These are phyloP conservation scores for Corynespora cassiicola DNA, from an alignment of 2,329 filamentous ascomycete species.

Conservation along the genomic window DNA sequence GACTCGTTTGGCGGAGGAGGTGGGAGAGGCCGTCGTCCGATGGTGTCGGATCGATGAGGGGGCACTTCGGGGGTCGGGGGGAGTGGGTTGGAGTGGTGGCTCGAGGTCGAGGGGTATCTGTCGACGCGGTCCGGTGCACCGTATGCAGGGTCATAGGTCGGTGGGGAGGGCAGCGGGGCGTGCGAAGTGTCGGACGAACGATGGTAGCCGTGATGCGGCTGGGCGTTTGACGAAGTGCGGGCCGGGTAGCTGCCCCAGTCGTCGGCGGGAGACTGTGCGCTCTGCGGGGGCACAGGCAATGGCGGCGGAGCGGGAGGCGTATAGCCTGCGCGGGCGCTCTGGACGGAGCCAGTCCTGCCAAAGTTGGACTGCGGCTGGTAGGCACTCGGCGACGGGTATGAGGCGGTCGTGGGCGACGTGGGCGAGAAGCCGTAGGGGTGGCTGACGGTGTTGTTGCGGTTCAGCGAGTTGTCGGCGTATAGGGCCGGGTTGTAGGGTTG, in stretches of 20 bases:
- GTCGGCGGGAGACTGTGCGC: constrained; percentile 36
- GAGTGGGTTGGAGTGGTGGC: constrained; percentile 44
- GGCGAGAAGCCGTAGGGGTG: constrained; percentile 47
- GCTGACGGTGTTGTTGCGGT: constrained; percentile 37
- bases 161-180: constrained; percentile 43
- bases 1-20: constrained; percentile 62
- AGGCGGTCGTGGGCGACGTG: constrained; percentile 32
- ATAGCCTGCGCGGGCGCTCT: constrained; percentile 39
- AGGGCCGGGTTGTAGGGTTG: constrained; percentile 54
- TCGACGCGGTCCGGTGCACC: constrained; percentile 28
- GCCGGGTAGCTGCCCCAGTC: constrained; percentile 43
- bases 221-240: constrained; percentile 34
- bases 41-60: constrained; percentile 56
- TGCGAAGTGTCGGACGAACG: constrained; percentile 33
- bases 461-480: constrained; percentile 46
- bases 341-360: constrained; percentile 36
- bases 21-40: constrained; percentile 64
- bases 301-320: constrained; percentile 44
- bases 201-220: constrained; percentile 35
- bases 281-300: constrained; percentile 41
- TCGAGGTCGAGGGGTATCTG: constrained; percentile 38
- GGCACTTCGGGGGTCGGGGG: constrained; percentile 59
- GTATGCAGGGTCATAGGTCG: constrained; percentile 37
- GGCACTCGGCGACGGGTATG: constrained; percentile 36
- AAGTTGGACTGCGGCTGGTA: constrained; percentile 43